Conservation (phyloP, 139 green algal species). For the Monoraphidium neglectum region DNA sequence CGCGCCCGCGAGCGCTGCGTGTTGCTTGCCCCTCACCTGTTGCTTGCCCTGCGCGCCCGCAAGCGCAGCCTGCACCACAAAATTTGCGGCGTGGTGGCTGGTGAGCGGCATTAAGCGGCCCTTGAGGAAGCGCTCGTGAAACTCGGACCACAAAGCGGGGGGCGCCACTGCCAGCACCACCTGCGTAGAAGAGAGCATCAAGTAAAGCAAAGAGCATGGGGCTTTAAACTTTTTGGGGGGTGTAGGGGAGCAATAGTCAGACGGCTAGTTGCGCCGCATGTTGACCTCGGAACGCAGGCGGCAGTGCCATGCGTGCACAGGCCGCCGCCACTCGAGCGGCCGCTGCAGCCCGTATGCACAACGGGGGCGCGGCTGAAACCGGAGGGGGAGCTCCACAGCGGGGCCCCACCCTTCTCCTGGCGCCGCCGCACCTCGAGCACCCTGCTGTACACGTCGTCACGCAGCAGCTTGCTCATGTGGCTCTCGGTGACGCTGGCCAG, state of each 20-base stretch:
- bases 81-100: constrained; percentile 71
- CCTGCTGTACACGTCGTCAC: constrained; percentile 15
- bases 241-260: constrained; percentile 29
- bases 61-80: constrained; percentile 73
- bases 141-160: constrained; percentile 37
- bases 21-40: constrained; percentile 26
- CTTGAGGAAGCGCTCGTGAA: constrained; percentile 43
- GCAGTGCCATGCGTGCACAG: too few relatives aligned
- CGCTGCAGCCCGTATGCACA: background rate
- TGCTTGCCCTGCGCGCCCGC: constrained; percentile 26
- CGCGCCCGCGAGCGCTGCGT: background rate
- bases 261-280: too few relatives aligned
- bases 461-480: constrained; percentile 20
- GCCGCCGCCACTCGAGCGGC: constrained; percentile 22
- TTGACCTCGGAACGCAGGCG: too few relatives aligned
- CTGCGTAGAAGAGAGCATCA: too few relatives aligned
- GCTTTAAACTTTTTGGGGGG: too few relatives aligned
- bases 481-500: constrained; percentile 8
- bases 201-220: too few relatives aligned
- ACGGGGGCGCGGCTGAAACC: background rate
- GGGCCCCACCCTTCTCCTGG: too few relatives aligned
- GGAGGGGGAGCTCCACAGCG: background rate
- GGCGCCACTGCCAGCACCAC: constrained; percentile 38
- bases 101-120: constrained; percentile 45
- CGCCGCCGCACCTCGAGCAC: constrained; percentile 32